Conservation (phyloP, 164 flowering plant species). For the Annona squamosa region DNA sequence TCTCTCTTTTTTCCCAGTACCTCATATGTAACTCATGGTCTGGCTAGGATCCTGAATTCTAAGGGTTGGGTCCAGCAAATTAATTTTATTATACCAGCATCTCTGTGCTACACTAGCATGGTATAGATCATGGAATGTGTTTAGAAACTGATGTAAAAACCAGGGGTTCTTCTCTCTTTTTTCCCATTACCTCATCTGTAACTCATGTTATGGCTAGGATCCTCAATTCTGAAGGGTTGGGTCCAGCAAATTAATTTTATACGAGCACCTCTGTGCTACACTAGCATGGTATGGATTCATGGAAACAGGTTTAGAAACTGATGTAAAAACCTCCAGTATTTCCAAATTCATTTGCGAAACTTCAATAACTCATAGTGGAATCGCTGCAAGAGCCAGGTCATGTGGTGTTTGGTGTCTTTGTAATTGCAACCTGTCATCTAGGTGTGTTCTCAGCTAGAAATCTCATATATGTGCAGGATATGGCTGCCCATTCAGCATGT, state of each 20-base stretch:
- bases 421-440: neutral
- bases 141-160: too few species aligned
- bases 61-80: neutral
- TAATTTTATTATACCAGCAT: neutral
- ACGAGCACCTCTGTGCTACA: neutral
- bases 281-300: neutral
- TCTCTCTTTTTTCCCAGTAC: neutral
- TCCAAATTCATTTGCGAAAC: neutral
- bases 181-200: too few species aligned
- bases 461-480: slow-evolving; percentile 46
- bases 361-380: neutral
- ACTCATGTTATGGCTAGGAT: too few species aligned
- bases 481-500: slow-evolving; percentile 99
- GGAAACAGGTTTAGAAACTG: neutral
- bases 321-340: too few species aligned
- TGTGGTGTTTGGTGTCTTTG: too few species aligned
- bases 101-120: neutral
- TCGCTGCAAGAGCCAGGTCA: neutral
- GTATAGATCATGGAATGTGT: neutral
- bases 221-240: neutral
- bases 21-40: neutral
- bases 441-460: neutral
- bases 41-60: neutral
- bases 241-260: neutral
- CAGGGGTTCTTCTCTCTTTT: too few species aligned